A percentile compares a stretch with the other conserved stretches of the same genome.
phyloP scores from a whole-genome alignment of 179 eudicot species.

The Beta corolliflora region DNA sequence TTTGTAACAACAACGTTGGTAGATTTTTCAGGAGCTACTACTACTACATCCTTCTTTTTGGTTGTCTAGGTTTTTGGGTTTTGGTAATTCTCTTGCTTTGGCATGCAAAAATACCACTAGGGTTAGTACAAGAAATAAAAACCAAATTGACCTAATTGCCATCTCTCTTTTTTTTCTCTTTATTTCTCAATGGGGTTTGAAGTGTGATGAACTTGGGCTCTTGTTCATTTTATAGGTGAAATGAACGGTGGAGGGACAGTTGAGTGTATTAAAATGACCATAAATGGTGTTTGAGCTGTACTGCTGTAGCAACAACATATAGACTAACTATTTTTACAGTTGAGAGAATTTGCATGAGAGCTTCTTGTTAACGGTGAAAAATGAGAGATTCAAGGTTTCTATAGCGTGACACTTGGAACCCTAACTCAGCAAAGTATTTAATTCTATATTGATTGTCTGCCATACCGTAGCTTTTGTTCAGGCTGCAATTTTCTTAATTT shows the following conservation, averaged over 20 bases:
- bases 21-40: neutral
- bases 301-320: neutral
- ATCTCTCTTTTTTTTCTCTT: conserved; percentile 29
- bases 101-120: conserved; percentile 40
- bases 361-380: neutral
- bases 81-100: conserved; percentile 44
- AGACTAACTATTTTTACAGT: neutral
- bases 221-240: conserved; percentile 20
- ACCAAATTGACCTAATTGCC: conserved; percentile 25
- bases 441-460: neutral
- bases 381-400: neutral
- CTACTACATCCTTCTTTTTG: neutral
- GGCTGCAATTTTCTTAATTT: neutral
- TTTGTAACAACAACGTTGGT: conserved; percentile 10
- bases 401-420: neutral
- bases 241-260: conserved; percentile 26
- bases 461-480: neutral
- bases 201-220: neutral
- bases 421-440: neutral
- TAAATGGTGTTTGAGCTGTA: conserved; percentile 14
- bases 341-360: neutral
- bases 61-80: neutral
- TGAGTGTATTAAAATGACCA: conserved; percentile 21
- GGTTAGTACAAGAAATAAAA: conserved; percentile 33
- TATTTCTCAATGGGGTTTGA: neutral